A percentile compares a stretch with the other conserved stretches of the same genome.
Conservation (phyloP, 805 yeast species). For the Peterozyma toletana region DNA sequence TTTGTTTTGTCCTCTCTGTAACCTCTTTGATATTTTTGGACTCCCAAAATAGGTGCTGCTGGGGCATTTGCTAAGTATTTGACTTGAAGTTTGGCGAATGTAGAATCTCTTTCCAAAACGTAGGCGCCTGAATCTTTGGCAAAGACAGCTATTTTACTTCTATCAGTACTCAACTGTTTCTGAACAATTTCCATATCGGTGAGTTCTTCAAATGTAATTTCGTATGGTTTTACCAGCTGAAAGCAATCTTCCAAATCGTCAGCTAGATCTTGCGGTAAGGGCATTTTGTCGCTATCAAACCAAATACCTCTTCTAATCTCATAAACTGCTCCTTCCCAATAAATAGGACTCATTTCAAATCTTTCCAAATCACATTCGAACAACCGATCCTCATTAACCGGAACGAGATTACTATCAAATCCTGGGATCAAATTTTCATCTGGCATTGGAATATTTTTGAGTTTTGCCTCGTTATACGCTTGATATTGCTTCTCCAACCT, state of each 20-base stretch:
- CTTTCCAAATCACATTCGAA: slow-evolving; percentile 60
- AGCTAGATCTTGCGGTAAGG: slow-evolving; percentile 44
- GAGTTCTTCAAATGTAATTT: slow-evolving; percentile 6
- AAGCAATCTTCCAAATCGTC: slow-evolving; percentile 55
- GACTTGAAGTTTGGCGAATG: slow-evolving; percentile 18
- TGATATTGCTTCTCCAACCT: slow-evolving; percentile 49
- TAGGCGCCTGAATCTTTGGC: slow-evolving; percentile 15
- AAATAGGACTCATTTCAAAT: slow-evolving; percentile 58
- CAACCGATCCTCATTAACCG: slow-evolving; percentile 76
- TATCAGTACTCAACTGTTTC: slow-evolving; percentile 10
- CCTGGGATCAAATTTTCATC: slow-evolving; percentile 1
- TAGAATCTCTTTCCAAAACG: slow-evolving; percentile 18
- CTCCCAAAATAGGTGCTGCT: slow-evolving; percentile 32
- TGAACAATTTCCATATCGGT: slow-evolving; percentile 4
- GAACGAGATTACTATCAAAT: slow-evolving; percentile 22
- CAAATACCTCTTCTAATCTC: slow-evolving; percentile 82
- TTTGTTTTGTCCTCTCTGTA: slow-evolving; percentile 16
- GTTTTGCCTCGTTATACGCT: slow-evolving; percentile 10
- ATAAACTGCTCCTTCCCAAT: slow-evolving; percentile 84
- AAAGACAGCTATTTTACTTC: slow-evolving; percentile 19
- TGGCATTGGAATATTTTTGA: not conserved
- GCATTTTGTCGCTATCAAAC: slow-evolving; percentile 57
- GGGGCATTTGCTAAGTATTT: slow-evolving; percentile 17
- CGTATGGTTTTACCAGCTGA: slow-evolving; percentile 27
- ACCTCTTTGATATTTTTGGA: slow-evolving; percentile 44